A percentile compares a stretch with the other conserved stretches of the same genome.
These are phyloP conservation scores for Phytophthora lateralis DNA, from an alignment of 352 stramenopile genomes.

Conservation along the genomic window DNA sequence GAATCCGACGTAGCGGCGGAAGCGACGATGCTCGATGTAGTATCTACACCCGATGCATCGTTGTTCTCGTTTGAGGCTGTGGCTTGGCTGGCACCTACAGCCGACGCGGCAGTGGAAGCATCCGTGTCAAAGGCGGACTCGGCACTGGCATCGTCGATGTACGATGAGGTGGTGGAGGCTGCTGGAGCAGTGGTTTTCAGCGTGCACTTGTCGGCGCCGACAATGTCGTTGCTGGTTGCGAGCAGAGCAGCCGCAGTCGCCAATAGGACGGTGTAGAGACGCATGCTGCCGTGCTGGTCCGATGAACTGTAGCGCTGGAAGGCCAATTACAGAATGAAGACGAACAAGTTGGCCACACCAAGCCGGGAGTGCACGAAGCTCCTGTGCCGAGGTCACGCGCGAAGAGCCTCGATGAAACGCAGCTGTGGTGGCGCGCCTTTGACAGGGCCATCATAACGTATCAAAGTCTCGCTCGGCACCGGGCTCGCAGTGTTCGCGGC, in stretches of 20 bases:
- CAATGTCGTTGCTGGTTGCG: constrained; percentile 5
- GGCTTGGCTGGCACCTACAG: constrained; percentile 5
- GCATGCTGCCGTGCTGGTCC: constrained; percentile 9
- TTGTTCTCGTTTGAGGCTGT: background rate
- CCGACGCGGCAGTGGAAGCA: background rate
- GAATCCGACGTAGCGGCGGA: constrained; percentile 5
- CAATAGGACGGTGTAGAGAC: constrained; percentile 14
- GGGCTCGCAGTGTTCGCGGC: background rate
- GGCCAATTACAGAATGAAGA: constrained; percentile 19
- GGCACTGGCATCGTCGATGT: constrained; percentile 10
- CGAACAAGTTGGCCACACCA: background rate
- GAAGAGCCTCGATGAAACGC: constrained; percentile 19
- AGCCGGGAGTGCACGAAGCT: no score
- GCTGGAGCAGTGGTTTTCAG: constrained; percentile 13
- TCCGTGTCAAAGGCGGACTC: constrained; percentile 10
- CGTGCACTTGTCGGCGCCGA: constrained; percentile 11
- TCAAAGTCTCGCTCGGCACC: constrained; percentile 9
- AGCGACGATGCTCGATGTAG: background rate
- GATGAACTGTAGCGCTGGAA: constrained; percentile 13
- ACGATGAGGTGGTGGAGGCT: constrained; percentile 14
- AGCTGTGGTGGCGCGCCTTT: constrained; percentile 22
- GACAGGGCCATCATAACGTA: constrained; percentile 20
- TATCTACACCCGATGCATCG: constrained; percentile 1
- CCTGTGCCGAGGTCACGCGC: constrained; percentile 14
- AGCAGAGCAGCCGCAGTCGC: constrained; percentile 8